Percentiles rank a stretch among this genome's conserved stretches.
These are phyloP conservation scores for Tolypocladium capitatum DNA, from an alignment of 2,329 filamentous ascomycete genomes.

Conservation along the genomic window DNA sequence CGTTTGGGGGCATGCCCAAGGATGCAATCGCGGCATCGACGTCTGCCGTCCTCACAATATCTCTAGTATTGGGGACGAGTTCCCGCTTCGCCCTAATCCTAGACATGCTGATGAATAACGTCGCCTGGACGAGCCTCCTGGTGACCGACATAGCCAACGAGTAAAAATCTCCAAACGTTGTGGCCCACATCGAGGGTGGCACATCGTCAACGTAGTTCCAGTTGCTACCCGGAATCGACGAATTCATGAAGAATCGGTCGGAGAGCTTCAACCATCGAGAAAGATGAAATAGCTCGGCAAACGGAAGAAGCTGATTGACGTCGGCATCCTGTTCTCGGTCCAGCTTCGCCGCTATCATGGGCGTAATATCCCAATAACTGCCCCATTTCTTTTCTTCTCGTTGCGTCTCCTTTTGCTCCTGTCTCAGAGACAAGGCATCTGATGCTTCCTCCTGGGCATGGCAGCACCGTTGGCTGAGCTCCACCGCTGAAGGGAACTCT, in stretches of 20 bases:
- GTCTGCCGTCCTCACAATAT: constrained; percentile 28
- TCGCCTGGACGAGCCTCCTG: constrained; percentile 53
- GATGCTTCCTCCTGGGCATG: constrained; percentile 54
- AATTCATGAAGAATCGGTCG: constrained; percentile 64
- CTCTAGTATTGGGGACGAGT: constrained; percentile 13
- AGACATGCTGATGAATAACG: constrained; percentile 57
- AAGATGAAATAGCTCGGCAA: constrained; percentile 44
- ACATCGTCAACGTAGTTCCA: constrained; percentile 51
- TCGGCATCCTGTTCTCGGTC: constrained; percentile 10
- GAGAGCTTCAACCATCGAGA: constrained; percentile 51
- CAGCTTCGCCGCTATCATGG: constrained; percentile 18
- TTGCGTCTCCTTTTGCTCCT: constrained; percentile 49
- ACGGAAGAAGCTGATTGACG: constrained; percentile 23
- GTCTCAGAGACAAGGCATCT: constrained; percentile 48
- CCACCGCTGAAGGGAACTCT: constrained; percentile 58
- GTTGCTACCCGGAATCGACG: constrained; percentile 44
- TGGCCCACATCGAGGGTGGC: constrained; percentile 58
- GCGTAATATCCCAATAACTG: constrained; percentile 51
- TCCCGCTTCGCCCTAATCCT: constrained; percentile 42
- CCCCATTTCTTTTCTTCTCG: constrained; percentile 49
- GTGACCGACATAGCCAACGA: constrained; percentile 55
- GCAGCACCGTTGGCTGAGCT: constrained; percentile 55
- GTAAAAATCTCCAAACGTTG: constrained; percentile 65
- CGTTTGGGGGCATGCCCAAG: constrained; percentile 26
- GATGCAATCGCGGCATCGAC: constrained; percentile 36